phyloP scores from a whole-genome alignment of 1,139 yeast species.

The Taiozyma sp. region DNA sequence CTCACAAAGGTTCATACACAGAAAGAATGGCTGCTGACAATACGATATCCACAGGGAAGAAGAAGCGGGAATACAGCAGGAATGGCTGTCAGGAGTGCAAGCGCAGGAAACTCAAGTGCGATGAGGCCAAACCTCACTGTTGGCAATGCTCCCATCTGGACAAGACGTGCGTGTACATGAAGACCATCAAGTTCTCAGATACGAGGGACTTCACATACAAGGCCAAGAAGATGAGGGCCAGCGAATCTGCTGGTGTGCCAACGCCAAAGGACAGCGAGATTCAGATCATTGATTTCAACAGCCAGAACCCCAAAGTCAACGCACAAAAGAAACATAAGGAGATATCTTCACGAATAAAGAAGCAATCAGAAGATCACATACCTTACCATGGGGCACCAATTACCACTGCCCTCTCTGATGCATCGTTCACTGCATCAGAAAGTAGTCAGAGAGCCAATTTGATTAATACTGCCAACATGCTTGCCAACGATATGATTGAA shows the following conservation, averaged over 20 bases:
- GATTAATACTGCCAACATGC: constrained; percentile 44
- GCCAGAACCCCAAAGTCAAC: not conserved
- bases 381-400: not conserved
- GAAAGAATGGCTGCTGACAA: not conserved
- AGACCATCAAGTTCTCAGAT: constrained; percentile 30
- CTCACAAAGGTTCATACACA: too few relatives aligned
- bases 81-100: constrained; percentile 61
- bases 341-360: not conserved
- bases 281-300: constrained; percentile 1
- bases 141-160: constrained; percentile 46
- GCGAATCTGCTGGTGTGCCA: not conserved
- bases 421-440: constrained; percentile 6
- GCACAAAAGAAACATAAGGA: not conserved
- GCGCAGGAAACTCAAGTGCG: constrained; percentile 55
- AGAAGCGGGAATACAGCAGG: constrained; percentile 38
- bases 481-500: constrained; percentile 46
- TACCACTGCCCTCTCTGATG: not conserved
- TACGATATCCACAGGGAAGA: constrained; percentile 1
- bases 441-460: constrained; percentile 22
- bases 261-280: not conserved
- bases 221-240: not conserved
- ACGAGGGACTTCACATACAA: constrained; percentile 19
- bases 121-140: constrained; percentile 50
- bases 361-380: not conserved
- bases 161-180: constrained; percentile 43